Evolutionary conservation across 2,329 filamentous ascomycete species (phyloP).

Genomic region (Ceratocystis huliohia): DNA sequence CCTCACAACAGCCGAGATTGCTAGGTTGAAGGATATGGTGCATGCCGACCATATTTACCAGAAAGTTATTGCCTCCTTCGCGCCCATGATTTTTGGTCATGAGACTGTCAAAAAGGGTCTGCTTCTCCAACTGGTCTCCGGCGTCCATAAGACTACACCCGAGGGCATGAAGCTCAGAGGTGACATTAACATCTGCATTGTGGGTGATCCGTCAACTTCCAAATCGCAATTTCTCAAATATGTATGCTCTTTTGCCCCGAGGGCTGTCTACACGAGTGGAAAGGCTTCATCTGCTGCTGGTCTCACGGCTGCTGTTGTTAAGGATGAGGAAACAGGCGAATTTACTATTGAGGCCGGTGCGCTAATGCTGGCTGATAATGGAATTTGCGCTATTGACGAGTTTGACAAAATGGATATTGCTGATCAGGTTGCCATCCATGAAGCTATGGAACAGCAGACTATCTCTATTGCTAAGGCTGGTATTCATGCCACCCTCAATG

Average conservation of each 20-base stretch:
- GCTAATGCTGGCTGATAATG: slow-evolving; percentile 92
- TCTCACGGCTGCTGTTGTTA: slow-evolving; percentile 92
- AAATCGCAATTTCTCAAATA: slow-evolving; percentile 99
- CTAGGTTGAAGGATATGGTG: slow-evolving; percentile 84
- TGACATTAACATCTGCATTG: slow-evolving; percentile 97
- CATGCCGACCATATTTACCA: slow-evolving; percentile 93
- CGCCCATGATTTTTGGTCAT: slow-evolving; percentile 94
- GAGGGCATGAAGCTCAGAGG: slow-evolving; percentile 94
- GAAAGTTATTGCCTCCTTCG: slow-evolving; percentile 81
- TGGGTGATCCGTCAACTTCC: slow-evolving; percentile 90
- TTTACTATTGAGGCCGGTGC: slow-evolving; percentile 98
- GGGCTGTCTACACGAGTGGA: slow-evolving; percentile 92
- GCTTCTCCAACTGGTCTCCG: slow-evolving; percentile 87
- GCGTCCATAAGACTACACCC: slow-evolving; percentile 78
- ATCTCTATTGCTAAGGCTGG: slow-evolving; percentile 98
- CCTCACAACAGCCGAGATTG: slow-evolving; percentile 65
- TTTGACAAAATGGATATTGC: slow-evolving; percentile 99
- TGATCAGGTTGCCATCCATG: slow-evolving; percentile 97
- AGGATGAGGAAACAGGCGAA: slow-evolving; percentile 96
- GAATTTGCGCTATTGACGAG: slow-evolving; percentile 95
- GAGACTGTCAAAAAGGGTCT: slow-evolving; percentile 96
- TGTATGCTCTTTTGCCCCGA: slow-evolving; percentile 89
- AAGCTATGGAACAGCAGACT: slow-evolving; percentile 99
- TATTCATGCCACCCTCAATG: slow-evolving; percentile 94
- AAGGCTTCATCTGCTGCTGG: slow-evolving; percentile 95